A percentile compares a stretch with the other conserved stretches of the same genome.
These are phyloP conservation scores for Acanthamoeba sp. DNA, from an alignment of 208 protist species.

Conservation along the genomic window DNA sequence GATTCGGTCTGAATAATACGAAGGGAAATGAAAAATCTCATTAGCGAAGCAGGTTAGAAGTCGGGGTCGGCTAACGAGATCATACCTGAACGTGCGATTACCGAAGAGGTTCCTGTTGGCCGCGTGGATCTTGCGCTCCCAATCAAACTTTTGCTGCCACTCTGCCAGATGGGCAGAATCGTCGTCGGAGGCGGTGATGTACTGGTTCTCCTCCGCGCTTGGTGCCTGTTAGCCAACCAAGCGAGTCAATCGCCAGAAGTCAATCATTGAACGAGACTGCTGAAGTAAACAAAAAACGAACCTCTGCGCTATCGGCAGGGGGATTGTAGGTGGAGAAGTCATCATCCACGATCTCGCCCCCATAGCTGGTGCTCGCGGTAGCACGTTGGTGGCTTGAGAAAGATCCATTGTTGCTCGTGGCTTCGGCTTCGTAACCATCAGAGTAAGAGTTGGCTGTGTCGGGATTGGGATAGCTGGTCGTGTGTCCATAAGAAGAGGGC, in stretches of 20 bases:
- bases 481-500: background rate
- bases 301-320: background rate
- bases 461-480: background rate
- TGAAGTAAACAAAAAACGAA: background rate
- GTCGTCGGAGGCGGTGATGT: background rate
- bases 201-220: conserved; percentile 50
- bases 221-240: background rate
- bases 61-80: too few species aligned
- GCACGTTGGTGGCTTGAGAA: background rate
- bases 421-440: background rate
- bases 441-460: background rate
- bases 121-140: conserved; percentile 51
- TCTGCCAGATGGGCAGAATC: background rate
- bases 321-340: conserved; percentile 30
- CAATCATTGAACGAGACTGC: too few species aligned
- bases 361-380: background rate
- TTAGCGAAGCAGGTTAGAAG: too few species aligned
- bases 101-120: conserved; percentile 54
- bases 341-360: background rate
- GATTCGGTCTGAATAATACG: conserved; percentile 88
- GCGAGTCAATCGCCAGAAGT: too few species aligned
- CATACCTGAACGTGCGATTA: conserved; percentile 39
- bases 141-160: conserved; percentile 51
- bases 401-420: background rate
- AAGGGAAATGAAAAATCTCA: too few species aligned